Evolutionary conservation across 192 early-diverging fungal species (phyloP), one percentile per base, ranked within the genome.

Genomic region (Thoreauomyces humboldtii): DNA sequence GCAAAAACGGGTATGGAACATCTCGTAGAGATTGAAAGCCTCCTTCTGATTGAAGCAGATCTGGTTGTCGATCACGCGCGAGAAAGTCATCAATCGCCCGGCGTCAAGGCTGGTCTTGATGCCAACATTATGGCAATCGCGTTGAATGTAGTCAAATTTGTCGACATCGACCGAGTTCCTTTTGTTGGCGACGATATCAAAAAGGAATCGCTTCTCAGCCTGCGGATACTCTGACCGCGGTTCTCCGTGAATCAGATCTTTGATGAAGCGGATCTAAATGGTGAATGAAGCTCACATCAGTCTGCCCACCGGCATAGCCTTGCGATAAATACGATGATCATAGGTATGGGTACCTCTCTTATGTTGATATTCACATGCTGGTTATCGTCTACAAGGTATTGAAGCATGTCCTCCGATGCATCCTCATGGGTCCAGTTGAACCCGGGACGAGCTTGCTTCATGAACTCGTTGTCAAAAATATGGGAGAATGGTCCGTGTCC

Each of bases 401-500:
- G 81, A 25, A 97, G 69, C 92, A 97, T 93, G 82, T 84, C 88
- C 70, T 90, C 85, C 0, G 91, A 92, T 0, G 85, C 91, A 58
- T 57, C 76, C 42, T 80, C 75, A 61, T 80, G 76, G 28, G 65
- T 67, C 82, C 82, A 84, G 28, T 73, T 14, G 50, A 47, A 24
- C 2, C 53, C 71, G 3, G 77, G 77, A 17, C 65, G 21, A 15
- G 71, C 72, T 2, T 72, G 63, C 31, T 89, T 90, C 63, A 98
- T 92, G 67, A 97, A 89, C 53, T 80, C 80, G 59, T 84, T 86
- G 65, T 99, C 96, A 85, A 99, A 99, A 14, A 95, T 78, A 67
- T 99, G 96, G 65, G 89, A 92, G 72, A 90, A 96, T 0, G 94
- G 94, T 9, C 96, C 95, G 74, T 98, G 95, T n/a, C 95, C 91